Conservation (phyloP, 208 protist genomes). For the Histomonas meleagridis region DNA sequence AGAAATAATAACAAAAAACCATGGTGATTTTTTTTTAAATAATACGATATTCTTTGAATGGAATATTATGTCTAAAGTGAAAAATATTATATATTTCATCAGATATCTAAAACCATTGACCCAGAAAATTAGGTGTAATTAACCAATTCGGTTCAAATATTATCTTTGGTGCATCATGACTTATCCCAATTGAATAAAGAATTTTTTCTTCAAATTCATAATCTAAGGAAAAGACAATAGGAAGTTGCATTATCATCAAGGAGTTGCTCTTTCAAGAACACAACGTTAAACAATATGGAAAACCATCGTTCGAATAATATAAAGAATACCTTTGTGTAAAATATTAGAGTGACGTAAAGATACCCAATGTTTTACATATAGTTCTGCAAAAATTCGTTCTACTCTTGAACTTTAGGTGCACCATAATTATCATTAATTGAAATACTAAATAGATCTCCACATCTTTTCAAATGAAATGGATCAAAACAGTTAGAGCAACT, state of each 20-base stretch:
- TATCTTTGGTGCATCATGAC: too few relatives aligned
- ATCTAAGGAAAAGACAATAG: neutral
- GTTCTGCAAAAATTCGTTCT: neutral
- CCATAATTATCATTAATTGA: conserved; percentile 13
- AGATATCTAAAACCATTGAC: neutral
- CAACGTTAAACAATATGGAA: neutral
- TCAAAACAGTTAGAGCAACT: neutral
- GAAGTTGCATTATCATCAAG: neutral
- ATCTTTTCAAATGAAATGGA: conserved; percentile 22
- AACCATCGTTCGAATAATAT: neutral
- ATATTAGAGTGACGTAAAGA: neutral
- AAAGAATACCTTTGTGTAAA: neutral
- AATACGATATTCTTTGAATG: neutral
- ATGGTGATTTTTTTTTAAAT: neutral
- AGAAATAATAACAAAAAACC: neutral
- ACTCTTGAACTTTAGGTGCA: neutral
- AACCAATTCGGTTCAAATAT: neutral
- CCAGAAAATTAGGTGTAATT: neutral
- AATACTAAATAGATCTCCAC: neutral
- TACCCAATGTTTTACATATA: neutral
- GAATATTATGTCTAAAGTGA: neutral
- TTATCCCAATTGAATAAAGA: neutral
- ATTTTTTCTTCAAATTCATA: neutral
- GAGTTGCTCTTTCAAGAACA: neutral
- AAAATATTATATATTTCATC: neutral